phyloP scores from a whole-genome alignment of 768 basidiomycete species.

The Boletus rubropictus region DNA sequence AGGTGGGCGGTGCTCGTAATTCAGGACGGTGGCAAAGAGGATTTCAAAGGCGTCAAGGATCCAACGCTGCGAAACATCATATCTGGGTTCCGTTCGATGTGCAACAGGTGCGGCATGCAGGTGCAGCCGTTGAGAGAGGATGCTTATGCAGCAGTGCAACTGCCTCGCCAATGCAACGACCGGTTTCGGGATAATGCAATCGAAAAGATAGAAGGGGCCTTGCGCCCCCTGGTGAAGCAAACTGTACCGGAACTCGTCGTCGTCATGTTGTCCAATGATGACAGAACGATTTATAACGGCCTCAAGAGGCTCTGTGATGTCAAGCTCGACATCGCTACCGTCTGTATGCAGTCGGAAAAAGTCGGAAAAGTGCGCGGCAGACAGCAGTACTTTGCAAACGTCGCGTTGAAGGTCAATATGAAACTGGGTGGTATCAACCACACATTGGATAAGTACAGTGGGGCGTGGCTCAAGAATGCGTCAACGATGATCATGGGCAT shows the following conservation, averaged over 20 bases:
- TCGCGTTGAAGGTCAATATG: conserved; percentile 52
- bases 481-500: conserved; percentile 53
- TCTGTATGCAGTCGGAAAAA: conserved; percentile 68
- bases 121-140: conserved; percentile 29
- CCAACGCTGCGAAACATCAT: conserved; percentile 40
- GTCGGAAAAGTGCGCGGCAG: no score
- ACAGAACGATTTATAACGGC: conserved; percentile 45
- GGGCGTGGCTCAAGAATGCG: conserved; percentile 35
- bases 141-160: conserved; percentile 30
- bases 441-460: conserved; percentile 34
- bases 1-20: conserved; percentile 70
- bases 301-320: conserved; percentile 47
- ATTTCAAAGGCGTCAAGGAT: conserved; percentile 50
- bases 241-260: conserved; percentile 28
- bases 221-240: neutral
- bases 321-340: conserved; percentile 47
- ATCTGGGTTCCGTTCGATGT: conserved; percentile 54
- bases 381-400: conserved; percentile 52
- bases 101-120: conserved; percentile 56
- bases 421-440: conserved; percentile 54
- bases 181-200: conserved; percentile 50
- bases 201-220: conserved; percentile 7
- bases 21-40: conserved; percentile 45
- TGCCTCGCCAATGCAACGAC: conserved; percentile 47
- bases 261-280: conserved; percentile 43